A percentile compares a stretch with the other conserved stretches of the same genome.
These are phyloP conservation scores for Fusarium pseudoanthophilum DNA, from an alignment of 2,329 filamentous ascomycete genomes.

Conservation along the genomic window DNA sequence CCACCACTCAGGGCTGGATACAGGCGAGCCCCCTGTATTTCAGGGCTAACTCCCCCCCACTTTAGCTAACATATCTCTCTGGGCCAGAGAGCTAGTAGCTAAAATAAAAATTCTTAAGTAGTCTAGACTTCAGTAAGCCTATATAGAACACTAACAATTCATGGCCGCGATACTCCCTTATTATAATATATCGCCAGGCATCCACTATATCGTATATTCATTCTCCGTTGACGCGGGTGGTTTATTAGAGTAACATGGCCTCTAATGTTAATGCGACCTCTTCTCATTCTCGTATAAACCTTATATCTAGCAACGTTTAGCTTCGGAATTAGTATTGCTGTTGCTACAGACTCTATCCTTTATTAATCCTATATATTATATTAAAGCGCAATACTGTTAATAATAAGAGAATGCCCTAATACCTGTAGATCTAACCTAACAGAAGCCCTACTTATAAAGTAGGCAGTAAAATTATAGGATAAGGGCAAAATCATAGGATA, in stretches of 20 bases:
- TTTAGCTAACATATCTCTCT: neutral
- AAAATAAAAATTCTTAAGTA: too few relatives aligned
- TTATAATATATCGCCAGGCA: fast-evolving
- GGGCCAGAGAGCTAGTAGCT: neutral
- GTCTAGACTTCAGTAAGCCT: fast-evolving
- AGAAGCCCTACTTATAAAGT: too few relatives aligned
- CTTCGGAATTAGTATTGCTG: fast-evolving
- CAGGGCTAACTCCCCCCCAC: fast-evolving
- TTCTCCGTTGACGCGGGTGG: neutral
- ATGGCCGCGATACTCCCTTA: neutral
- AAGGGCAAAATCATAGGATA: too few relatives aligned
- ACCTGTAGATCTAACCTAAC: too few relatives aligned
- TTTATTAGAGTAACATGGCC: neutral
- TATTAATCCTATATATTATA: fast-evolving
- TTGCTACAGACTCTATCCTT: neutral
- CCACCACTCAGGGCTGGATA: neutral
- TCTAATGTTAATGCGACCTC: neutral
- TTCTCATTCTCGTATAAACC: neutral
- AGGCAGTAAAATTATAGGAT: too few relatives aligned
- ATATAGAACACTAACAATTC: neutral
- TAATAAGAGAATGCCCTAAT: fast-evolving
- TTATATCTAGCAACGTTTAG: too few relatives aligned
- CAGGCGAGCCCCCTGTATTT: neutral
- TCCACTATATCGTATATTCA: neutral
- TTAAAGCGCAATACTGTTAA: fast-evolving